Percentiles rank a stretch among this genome's conserved stretches.
phyloP scores from a whole-genome alignment of 305 asterid genomes.

The Fraxinus baroniana region DNA sequence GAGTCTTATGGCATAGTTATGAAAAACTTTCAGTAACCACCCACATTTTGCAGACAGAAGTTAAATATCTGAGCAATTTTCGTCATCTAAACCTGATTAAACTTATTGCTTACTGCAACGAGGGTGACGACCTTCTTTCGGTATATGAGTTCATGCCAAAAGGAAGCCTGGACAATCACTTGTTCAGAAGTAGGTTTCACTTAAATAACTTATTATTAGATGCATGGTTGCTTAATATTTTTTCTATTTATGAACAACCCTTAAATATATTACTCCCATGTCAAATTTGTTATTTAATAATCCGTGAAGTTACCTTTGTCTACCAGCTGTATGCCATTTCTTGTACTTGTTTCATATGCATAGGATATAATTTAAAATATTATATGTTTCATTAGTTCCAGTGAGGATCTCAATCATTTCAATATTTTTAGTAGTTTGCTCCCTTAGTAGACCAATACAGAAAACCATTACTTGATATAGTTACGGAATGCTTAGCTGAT shows the following conservation, averaged over 20 bases:
- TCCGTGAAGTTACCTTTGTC: neutral
- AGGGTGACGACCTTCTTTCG: slow-evolving; percentile 42
- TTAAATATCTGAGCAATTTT: slow-evolving; percentile 44
- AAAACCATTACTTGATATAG: neutral
- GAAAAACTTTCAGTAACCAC: neutral
- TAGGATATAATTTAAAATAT: neutral
- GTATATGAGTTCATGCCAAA: slow-evolving; percentile 53
- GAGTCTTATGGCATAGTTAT: neutral
- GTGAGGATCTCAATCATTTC: neutral
- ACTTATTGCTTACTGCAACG: slow-evolving; percentile 46
- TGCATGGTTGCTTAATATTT: neutral
- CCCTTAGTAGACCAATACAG: neutral
- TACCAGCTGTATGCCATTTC: neutral
- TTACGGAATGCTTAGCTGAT: neutral
- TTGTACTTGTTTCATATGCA: neutral
- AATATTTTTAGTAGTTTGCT: neutral
- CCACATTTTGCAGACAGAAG: slow-evolving; percentile 36
- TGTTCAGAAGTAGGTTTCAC: slow-evolving; percentile 38
- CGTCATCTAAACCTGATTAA: slow-evolving; percentile 46
- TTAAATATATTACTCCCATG: neutral
- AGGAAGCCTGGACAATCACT: slow-evolving; percentile 52
- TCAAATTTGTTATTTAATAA: neutral
- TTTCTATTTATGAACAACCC: neutral
- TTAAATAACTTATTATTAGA: neutral
- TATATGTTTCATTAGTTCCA: neutral